Evolutionary conservation across 371 early-diverging fungal genomes (phyloP).

Genomic region (Mortierella sp.): DNA sequence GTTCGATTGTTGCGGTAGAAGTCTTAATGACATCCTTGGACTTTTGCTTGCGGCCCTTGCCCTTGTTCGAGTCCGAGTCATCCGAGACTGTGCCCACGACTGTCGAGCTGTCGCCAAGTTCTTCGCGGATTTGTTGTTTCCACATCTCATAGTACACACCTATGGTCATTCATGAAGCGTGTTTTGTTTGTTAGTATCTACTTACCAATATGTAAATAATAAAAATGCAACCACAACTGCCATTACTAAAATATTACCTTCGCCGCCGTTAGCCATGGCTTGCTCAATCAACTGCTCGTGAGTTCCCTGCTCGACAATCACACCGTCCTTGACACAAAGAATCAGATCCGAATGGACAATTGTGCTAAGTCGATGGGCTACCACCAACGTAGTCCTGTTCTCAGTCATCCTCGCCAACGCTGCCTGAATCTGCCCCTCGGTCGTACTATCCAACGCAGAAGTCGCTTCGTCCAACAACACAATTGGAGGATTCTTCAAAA

Average conservation of each 20-base stretch:
- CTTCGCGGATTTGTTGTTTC: slow-evolving; percentile 86
- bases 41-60: slow-evolving; percentile 24
- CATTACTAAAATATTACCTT: slow-evolving; percentile 23
- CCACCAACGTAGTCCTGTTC: slow-evolving; percentile 93
- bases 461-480: slow-evolving; percentile 84
- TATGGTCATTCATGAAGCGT: neutral
- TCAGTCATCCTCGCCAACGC: slow-evolving; percentile 77
- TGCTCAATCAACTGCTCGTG: slow-evolving; percentile 80
- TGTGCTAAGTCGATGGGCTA: slow-evolving; percentile 94
- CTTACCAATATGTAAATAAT: neutral
- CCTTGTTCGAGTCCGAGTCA: slow-evolving; percentile 33
- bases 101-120: slow-evolving; percentile 45
- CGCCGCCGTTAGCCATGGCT: slow-evolving; percentile 49
- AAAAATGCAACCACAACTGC: neutral
- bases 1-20: neutral
- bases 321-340: slow-evolving; percentile 84
- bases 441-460: slow-evolving; percentile 65
- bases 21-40: neutral
- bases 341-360: slow-evolving; percentile 85
- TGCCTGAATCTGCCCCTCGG: slow-evolving; percentile 88
- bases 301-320: slow-evolving; percentile 89
- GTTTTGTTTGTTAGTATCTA: neutral
- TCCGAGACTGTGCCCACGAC: slow-evolving; percentile 40
- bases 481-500: slow-evolving; percentile 83
- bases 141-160: slow-evolving; percentile 90